Base-by-base conservation (phyloP, 1,284 basidiomycete species). In the Takashimella tepidaria region DNA sequence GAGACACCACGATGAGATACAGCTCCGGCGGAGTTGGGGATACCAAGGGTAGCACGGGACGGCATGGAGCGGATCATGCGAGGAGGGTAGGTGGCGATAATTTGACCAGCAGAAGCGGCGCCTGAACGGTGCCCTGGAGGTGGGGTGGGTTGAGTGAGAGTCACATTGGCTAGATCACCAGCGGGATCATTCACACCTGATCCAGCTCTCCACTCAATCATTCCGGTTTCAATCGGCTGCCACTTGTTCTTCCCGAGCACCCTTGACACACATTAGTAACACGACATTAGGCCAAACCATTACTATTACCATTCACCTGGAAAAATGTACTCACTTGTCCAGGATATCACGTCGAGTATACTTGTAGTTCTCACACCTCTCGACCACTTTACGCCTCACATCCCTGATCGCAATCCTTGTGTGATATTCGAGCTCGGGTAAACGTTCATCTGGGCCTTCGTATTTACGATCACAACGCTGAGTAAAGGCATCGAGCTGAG, bases 311-410 rank as follows among this genome's bases (percentile, higher is more conserved):
- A 46, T 20, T 24, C 12, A 12, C 31, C 16, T 37, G 13, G 6
- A 41, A 22, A 44, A 44, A 31, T 42, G 31, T 8, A 68, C 73
- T 63, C 57, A 76, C 74, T 73, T 73, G 61, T 74, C 66, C 11
- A 76, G 61, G 11, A 73, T 59, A 55, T 76, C 72, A n/a, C 74
- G 61, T 5, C 73, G 64, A 41, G 73, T 76, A 52, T 76, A 75
- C 62, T 74, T 74, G 69, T 76, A 76, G 53, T 76, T 76, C 55
- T 76, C 74, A 41, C 68, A 72, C 23, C 73, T 57, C 57, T 76
- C 74, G 12, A 76, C 73, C n/a, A 69, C 65, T 55, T 76, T 75
- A 40, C 74, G 57, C 27, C 73, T 53, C 19, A 76, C 69, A 50
- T 73, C 68, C 27, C 70, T 54, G 19, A 76, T 58, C 0, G 73